Evolutionary conservation across 345 rosid genomes (phyloP).

Genomic region (Eutrema yunnanense): DNA sequence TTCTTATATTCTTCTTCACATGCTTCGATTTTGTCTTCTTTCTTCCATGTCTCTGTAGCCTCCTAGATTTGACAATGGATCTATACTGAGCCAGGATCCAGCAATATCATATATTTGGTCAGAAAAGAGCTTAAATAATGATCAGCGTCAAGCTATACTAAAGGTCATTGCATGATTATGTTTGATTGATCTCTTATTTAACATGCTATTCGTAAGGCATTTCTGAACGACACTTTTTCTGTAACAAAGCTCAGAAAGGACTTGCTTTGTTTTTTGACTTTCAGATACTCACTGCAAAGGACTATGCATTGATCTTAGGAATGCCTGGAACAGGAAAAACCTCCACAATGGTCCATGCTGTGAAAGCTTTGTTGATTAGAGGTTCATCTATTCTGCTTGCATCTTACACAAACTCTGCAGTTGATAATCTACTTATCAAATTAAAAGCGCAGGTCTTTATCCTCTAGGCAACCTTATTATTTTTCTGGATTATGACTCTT

Average conservation of each 20-base stretch:
- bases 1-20: conserved; percentile 5
- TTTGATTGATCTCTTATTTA: conserved; percentile 9
- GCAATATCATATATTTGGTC: conserved; percentile 94
- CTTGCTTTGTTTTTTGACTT: conserved; percentile 20
- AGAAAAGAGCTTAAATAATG: conserved; percentile 74
- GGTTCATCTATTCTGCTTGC: conserved; percentile 94
- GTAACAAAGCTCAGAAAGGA: conserved; percentile 11
- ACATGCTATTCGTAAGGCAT: conserved; percentile 1
- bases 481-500: conserved; percentile 2
- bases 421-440: conserved; percentile 94
- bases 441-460: conserved; percentile 85
- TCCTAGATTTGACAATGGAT: conserved; percentile 92
- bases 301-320: conserved; percentile 90
- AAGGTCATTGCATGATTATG: conserved; percentile 50
- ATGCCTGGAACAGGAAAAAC: conserved; percentile 99
- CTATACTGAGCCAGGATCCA: conserved; percentile 92
- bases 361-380: conserved; percentile 88
- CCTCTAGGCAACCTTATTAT: not conserved
- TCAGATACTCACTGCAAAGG: conserved; percentile 92
- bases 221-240: not conserved
- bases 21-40: not conserved
- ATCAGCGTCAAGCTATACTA: conserved; percentile 93
- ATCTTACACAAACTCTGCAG: conserved; percentile 97
- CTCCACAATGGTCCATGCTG: conserved; percentile 95
- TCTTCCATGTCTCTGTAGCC: conserved; percentile 42